Conservation (phyloP, 2,329 filamentous ascomycete genomes). For the Fragosphaeria purpurea region DNA sequence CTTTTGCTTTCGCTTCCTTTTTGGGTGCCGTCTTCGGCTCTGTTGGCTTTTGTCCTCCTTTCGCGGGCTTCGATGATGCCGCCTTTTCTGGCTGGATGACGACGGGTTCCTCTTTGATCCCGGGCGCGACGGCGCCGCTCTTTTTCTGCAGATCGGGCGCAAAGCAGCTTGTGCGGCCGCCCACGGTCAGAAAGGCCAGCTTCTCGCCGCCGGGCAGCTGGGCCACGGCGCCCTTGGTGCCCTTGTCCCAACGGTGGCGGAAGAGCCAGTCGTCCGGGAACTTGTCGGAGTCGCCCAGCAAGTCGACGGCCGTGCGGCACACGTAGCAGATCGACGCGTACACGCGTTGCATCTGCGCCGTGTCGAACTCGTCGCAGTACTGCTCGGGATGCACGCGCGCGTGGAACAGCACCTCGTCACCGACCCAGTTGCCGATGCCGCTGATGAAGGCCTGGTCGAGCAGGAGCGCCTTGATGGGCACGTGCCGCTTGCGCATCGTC, state of each 20-base stretch:
- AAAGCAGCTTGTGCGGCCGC: conserved; percentile 82
- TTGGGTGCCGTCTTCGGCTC: conserved; percentile 18
- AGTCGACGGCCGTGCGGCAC: conserved; percentile 67
- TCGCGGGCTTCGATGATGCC: conserved; percentile 13
- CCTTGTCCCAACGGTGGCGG: conserved; percentile 81
- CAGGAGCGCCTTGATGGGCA: conserved; percentile 81
- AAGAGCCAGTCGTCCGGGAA: conserved; percentile 88
- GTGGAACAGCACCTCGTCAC: conserved; percentile 86
- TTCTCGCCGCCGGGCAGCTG: conserved; percentile 74
- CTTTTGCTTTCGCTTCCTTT: conserved; percentile 8
- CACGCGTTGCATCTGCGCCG: conserved; percentile 60
- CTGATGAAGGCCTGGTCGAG: conserved; percentile 83
- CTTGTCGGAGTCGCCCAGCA: conserved; percentile 68
- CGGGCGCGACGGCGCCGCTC: conserved; percentile 33
- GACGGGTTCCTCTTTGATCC: conserved; percentile 33
- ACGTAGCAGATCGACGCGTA: conserved; percentile 68
- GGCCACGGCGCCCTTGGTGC: conserved; percentile 58
- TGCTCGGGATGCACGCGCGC: conserved; percentile 85
- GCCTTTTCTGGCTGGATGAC: conserved; percentile 19
- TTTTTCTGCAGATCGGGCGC: conserved; percentile 84
- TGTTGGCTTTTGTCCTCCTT: neutral
- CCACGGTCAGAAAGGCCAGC: conserved; percentile 78
- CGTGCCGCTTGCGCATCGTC: conserved; percentile 64
- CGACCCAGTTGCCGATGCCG: conserved; percentile 96
- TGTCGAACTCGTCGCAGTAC: conserved; percentile 72